Percentiles rank a stretch among this genome's conserved stretches.
Conservation (phyloP, 139 green algal species). For the Diplosphaera chodatii region DNA sequence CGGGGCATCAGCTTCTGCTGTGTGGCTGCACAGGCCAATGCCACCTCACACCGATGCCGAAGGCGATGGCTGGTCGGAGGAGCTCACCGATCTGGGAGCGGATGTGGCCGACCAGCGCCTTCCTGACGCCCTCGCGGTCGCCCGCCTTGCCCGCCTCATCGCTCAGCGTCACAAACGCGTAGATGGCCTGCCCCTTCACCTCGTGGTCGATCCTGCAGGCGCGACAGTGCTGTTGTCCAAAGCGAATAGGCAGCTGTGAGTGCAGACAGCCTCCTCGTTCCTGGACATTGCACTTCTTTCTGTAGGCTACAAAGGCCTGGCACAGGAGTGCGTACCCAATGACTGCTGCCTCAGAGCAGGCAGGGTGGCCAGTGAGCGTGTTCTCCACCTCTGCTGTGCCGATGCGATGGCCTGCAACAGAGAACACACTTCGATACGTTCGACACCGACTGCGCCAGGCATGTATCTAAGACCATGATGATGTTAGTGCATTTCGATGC, state of each 20-base stretch:
- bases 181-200: conserved; percentile 93
- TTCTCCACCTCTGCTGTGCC: conserved; percentile 93
- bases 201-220: conserved; percentile 68
- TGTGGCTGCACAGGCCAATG: too few relatives aligned
- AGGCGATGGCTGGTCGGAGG: too few relatives aligned
- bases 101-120: conserved; percentile 61
- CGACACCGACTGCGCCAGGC: too few relatives aligned
- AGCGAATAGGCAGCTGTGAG: too few relatives aligned
- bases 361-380: conserved; percentile 67
- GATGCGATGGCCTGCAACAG: conserved; percentile 73
- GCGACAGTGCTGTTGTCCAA: too few relatives aligned
- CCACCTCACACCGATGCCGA: too few relatives aligned
- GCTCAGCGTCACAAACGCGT: conserved; percentile 87
- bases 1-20: too few relatives aligned
- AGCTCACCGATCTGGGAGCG: conserved; percentile 23
- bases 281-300: too few relatives aligned
- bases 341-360: conserved; percentile 88
- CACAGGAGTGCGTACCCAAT: conserved; percentile 49
- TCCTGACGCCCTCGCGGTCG: conserved; percentile 44
- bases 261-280: too few relatives aligned
- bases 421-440: too few relatives aligned
- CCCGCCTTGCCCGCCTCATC: conserved; percentile 2
- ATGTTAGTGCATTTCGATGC: too few relatives aligned
- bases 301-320: not conserved
- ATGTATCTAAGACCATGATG: too few relatives aligned